Base-by-base conservation (phyloP, 2,329 filamentous ascomycete genomes). In the Xylariaceae sp. region DNA sequence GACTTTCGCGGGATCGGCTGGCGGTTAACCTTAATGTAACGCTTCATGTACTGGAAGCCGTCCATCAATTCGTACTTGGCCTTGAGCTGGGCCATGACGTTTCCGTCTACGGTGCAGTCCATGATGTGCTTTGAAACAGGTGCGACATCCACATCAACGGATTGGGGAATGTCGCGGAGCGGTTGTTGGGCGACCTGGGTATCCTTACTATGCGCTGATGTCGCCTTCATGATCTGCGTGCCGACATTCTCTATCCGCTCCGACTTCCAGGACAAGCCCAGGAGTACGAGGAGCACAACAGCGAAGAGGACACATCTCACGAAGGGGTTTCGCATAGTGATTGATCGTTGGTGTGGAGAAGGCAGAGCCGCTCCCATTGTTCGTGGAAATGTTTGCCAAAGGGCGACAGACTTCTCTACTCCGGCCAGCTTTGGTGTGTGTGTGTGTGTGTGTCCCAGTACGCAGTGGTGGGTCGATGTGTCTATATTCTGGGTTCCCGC, bases 1-100 rank as follows among this genome's bases (percentile, higher is more conserved):
- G 74, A 72, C 62, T 76, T 76, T 40, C 80, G 73, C 45, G 72
- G 60, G 30, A 81, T 74, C 52, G 77, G 74, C 50, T 77, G 67
- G 40, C 78, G 76, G 40, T 72, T 73, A 57, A 80, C 76, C 60
- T 76, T 76, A 29, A 83, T 70, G 61, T 82, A 80, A 53, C 80
- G 74, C 68, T 79, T 79, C 55, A 76, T 72, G 69, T 83, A 83
- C 60, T 83, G 76, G 60, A 83, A 78, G 40, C 72, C 72, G 41
- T 78, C 73, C 29, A 74, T 70, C 9, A 84, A 71, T 7, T 71
- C 67, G 61, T 79, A 79, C 57, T 72, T 74, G 30, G 75, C 62
- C 61, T 76, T 73, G 53, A 81, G 64, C 4, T 71, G 66, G 47
- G 69, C 68, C 53, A 83, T 72, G 50, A 76, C 73, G 9, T 72